Conservation (phyloP, 371 early-diverging fungal species). For the Saksenaea vasiformis region DNA sequence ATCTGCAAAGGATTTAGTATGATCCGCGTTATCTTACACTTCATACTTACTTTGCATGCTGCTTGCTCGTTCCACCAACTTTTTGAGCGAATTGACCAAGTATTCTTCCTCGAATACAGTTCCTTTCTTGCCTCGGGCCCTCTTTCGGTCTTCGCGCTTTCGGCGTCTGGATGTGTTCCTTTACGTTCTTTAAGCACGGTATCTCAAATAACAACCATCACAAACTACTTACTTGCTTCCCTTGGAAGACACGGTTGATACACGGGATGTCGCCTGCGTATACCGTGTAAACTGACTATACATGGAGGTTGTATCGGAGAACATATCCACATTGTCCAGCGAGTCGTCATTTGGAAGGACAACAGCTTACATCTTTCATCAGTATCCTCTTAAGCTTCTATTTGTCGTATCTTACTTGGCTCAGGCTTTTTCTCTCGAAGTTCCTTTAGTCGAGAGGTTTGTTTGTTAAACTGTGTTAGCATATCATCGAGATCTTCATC, state of each 20-base stretch:
- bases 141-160: constrained; percentile 73
- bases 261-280: constrained; percentile 63
- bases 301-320: constrained; percentile 93
- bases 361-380: background rate
- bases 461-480: constrained; percentile 68
- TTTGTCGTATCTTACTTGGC: constrained; percentile 15
- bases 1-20: constrained; percentile 21
- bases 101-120: constrained; percentile 90
- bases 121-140: constrained; percentile 85
- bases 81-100: constrained; percentile 69
- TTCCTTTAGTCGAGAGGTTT: constrained; percentile 59
- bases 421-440: constrained; percentile 51
- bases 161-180: constrained; percentile 74
- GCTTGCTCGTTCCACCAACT: constrained; percentile 52
- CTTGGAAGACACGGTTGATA: constrained; percentile 55
- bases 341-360: constrained; percentile 59
- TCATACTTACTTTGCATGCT: constrained; percentile 42
- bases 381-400: background rate
- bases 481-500: constrained; percentile 79
- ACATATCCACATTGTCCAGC: constrained; percentile 87
- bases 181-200: background rate
- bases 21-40: background rate
- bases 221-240: constrained; percentile 38
- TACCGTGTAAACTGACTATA: constrained; percentile 82
- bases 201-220: background rate